phyloP scores from a whole-genome alignment of 352 stramenopile genomes.

The Phytophthora europaea region DNA sequence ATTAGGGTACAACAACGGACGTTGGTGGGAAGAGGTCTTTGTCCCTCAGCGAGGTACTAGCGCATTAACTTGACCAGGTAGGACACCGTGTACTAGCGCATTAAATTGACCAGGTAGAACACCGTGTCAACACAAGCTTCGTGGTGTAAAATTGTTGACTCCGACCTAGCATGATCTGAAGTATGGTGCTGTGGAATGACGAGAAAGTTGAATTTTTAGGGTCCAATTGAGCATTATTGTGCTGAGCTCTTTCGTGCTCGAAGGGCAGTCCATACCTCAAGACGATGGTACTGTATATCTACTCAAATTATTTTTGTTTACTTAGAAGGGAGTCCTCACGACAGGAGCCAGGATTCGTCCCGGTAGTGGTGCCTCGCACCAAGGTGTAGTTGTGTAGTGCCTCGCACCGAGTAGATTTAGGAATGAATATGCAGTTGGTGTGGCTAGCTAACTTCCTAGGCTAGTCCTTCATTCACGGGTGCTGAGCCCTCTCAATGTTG shows the following conservation, averaged over 20 bases:
- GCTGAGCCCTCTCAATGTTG: not conserved
- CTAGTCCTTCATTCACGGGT: not conserved
- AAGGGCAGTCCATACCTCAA: not conserved
- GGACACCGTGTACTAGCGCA: too few species aligned
- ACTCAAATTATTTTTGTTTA: too few species aligned
- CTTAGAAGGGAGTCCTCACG: not conserved
- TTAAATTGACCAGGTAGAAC: not conserved
- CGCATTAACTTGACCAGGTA: too few species aligned
- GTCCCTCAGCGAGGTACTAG: too few species aligned
- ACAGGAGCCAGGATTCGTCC: not conserved
- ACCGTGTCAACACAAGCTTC: not conserved
- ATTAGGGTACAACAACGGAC: too few species aligned
- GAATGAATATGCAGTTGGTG: not conserved
- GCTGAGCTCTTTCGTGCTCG: not conserved
- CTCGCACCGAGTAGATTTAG: slow-evolving; percentile 1
- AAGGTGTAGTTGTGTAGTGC: not conserved
- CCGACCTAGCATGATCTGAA: slow-evolving; percentile 3
- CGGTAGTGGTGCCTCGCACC: not conserved
- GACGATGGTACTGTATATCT: not conserved
- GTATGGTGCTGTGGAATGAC: slow-evolving; percentile 28
- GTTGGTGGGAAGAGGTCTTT: too few species aligned
- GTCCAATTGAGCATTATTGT: slow-evolving; percentile 3
- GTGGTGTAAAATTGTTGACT: slow-evolving; percentile 12
- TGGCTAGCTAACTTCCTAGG: not conserved
- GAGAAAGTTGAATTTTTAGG: slow-evolving; percentile 22